Percentiles rank a stretch among this genome's conserved stretches.
Conservation (phyloP, 2,329 filamentous ascomycete species). For the Aspergillus felis region DNA sequence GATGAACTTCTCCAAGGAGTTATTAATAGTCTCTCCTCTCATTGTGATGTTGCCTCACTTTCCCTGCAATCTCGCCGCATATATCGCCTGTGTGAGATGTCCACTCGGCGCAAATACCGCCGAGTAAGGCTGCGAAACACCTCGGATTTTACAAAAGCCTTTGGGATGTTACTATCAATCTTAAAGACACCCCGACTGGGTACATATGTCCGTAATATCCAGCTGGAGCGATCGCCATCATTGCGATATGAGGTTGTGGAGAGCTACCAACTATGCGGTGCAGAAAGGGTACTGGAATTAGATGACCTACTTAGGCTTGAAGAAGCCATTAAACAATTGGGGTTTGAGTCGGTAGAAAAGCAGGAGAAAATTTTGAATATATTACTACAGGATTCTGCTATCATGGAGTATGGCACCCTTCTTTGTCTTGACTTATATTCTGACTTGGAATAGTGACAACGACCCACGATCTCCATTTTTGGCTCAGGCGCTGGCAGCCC, state of each 20-base stretch:
- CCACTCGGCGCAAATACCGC: neutral
- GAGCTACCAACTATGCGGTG: neutral
- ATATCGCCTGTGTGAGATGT: neutral
- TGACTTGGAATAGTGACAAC: neutral
- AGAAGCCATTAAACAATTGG: neutral
- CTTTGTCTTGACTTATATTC: neutral
- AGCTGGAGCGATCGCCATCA: neutral
- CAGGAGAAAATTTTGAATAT: neutral
- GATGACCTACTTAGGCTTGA: neutral
- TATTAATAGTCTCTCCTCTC: neutral
- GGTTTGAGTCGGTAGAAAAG: neutral
- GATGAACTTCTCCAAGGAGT: neutral
- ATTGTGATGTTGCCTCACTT: neutral
- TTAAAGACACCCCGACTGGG: neutral
- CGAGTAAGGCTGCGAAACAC: constrained; percentile 5
- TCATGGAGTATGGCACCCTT: neutral
- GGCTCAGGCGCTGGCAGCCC: neutral
- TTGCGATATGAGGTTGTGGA: neutral
- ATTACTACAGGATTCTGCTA: neutral
- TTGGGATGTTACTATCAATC: neutral
- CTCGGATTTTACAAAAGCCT: constrained; percentile 1
- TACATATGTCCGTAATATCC: neutral
- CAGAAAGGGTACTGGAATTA: neutral
- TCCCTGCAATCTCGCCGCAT: neutral
- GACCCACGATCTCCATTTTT: neutral